Evolutionary conservation across 2,329 filamentous ascomycete species (phyloP), one percentile per base, ranked within the genome.

Genomic region (Tolypocladium paradoxum): DNA sequence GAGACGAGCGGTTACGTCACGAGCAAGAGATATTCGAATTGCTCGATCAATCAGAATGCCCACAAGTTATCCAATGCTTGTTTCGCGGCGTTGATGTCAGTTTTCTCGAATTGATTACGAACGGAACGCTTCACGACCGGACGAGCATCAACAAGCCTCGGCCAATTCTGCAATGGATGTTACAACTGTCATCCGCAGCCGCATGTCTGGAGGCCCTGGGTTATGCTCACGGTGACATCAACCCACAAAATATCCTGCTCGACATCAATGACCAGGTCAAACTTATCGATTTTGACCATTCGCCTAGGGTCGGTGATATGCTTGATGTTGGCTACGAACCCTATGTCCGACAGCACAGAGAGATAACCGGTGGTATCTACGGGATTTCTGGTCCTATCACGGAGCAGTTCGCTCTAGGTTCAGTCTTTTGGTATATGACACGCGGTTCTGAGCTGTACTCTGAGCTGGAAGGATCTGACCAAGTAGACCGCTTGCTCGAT

Each of bases 271-370:
- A 61, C 51, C 22, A 58, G 43, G 36, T 58, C 20, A 56, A 52
- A 36, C 50, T 59, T 3, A 57, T 59, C 33, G 57, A 61, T 35
- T 61, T 61, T 51, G 55, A 60, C 50, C 53, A 61, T 34, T 50
- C 55, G 3, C 43, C 35, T 2, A 37, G 43, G 35, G 31, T 55
- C 24, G 55, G 56, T 14, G 40, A 52, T 6, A 27, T 36, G 3
- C 50, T 60, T 14, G 48, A 61, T 35, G 55, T 60, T 33, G 58
- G 57, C 49, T 56, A 58, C 48, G 54, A 60, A 37, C 59, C 59
- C 9, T 60, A 58, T 29, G 56, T 61, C 49, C 55, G 59, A 51
- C 52, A 57, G 47, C 36, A 34, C 31, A 56, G 54, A 27, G 29
- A 53, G 9, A 14, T 8, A 6, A 29, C 2, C 7, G 56, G 53